Percentiles rank a stretch among this genome's conserved stretches.
These are phyloP conservation scores for Calycina herbarum DNA, from an alignment of 2,329 filamentous ascomycete species.

Conservation along the genomic window DNA sequence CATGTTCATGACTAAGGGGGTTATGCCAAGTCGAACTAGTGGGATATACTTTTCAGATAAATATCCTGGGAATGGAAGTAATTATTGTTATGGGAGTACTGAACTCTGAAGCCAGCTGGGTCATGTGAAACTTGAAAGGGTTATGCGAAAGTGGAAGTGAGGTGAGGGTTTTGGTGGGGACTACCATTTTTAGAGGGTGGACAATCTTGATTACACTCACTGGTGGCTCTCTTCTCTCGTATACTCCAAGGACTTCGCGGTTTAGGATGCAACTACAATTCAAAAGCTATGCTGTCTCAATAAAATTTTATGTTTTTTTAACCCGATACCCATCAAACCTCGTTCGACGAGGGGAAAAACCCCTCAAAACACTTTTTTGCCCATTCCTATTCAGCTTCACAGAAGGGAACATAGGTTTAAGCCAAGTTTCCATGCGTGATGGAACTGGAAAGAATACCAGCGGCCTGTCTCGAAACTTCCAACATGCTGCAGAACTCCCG, in stretches of 20 bases:
- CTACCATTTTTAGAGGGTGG: too few relatives aligned
- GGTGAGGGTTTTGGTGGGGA: not conserved
- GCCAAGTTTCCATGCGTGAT: not conserved
- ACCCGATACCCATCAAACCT: too few relatives aligned
- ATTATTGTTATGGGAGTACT: slow-evolving; percentile 20
- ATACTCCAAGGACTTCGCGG: too few relatives aligned
- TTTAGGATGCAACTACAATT: too few relatives aligned
- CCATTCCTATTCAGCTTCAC: too few relatives aligned
- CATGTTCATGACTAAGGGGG: slow-evolving; percentile 15
- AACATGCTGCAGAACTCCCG: slow-evolving; percentile 22
- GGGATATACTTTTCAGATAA: slow-evolving; percentile 27
- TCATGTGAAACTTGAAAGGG: not conserved
- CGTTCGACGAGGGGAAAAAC: too few relatives aligned
- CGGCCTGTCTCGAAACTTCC: not conserved
- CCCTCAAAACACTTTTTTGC: too few relatives aligned
- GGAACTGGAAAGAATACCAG: not conserved
- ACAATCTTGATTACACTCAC: too few relatives aligned
- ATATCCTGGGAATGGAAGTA: slow-evolving; percentile 22
- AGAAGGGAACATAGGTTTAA: too few relatives aligned
- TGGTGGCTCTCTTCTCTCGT: too few relatives aligned
- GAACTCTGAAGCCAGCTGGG: slow-evolving; percentile 8
- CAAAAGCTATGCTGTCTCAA: too few relatives aligned
- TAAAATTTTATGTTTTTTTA: too few relatives aligned
- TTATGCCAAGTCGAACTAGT: slow-evolving; percentile 16
- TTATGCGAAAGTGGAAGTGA: not conserved